Evolutionary conservation across 2,329 filamentous ascomycete genomes (phyloP).

Genomic region (Colletotrichum agaves): DNA sequence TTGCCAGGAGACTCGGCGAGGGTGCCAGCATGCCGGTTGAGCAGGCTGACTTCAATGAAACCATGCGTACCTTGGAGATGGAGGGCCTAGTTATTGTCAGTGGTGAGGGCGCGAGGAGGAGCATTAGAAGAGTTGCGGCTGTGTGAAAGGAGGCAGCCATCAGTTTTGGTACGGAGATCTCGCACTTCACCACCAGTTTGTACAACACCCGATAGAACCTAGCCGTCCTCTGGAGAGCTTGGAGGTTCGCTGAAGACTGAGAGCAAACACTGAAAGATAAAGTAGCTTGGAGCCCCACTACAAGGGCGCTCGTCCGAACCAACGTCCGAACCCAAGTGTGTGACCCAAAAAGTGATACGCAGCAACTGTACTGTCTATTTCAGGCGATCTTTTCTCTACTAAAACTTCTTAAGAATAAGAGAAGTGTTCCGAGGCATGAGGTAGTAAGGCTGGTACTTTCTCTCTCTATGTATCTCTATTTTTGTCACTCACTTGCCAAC

Average conservation of each 20-base stretch:
- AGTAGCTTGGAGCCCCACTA: not conserved
- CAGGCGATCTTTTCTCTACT: too few relatives aligned
- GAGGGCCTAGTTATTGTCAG: slow-evolving; percentile 84
- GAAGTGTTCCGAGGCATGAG: too few relatives aligned
- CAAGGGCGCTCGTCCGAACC: not conserved
- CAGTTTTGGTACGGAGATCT: slow-evolving; percentile 6
- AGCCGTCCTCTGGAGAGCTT: not conserved
- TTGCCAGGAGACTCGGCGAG: slow-evolving; percentile 78
- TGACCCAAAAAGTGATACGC: too few relatives aligned
- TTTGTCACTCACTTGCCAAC: too few relatives aligned
- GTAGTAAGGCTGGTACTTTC: too few relatives aligned
- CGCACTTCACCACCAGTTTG: not conserved
- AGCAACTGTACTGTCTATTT: too few relatives aligned
- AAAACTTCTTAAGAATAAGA: too few relatives aligned
- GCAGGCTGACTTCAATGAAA: slow-evolving; percentile 83
- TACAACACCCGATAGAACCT: not conserved
- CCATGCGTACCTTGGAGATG: slow-evolving; percentile 80
- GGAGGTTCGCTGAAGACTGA: not conserved
- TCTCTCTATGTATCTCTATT: too few relatives aligned
- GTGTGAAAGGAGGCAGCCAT: slow-evolving; percentile 45
- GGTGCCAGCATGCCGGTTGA: slow-evolving; percentile 78
- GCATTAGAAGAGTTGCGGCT: slow-evolving; percentile 78
- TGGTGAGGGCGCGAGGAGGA: slow-evolving; percentile 87
- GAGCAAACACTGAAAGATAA: not conserved
- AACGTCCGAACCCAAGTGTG: not conserved